These are phyloP conservation scores for Psilocybe sp. DNA, from an alignment of 768 basidiomycete genomes.

Conservation along the genomic window DNA sequence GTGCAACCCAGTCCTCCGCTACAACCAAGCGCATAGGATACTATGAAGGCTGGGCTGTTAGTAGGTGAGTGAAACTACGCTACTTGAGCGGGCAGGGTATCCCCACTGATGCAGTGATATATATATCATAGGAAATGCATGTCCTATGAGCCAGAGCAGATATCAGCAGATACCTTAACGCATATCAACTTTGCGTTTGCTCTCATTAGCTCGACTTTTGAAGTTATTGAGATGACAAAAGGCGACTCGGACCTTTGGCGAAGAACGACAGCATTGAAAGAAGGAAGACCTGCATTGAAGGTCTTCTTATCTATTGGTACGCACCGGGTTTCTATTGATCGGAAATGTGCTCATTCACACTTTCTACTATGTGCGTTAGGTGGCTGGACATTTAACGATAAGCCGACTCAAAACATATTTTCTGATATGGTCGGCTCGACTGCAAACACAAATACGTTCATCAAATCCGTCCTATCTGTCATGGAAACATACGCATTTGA, in stretches of 20 bases:
- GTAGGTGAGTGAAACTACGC: neutral
- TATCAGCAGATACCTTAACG: constrained; percentile 20
- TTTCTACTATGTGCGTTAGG: no score
- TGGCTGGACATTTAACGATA: constrained; percentile 1
- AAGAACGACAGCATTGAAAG: constrained; percentile 22
- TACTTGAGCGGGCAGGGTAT: neutral
- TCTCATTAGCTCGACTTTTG: constrained; percentile 18
- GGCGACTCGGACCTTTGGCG: constrained; percentile 17
- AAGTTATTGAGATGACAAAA: constrained; percentile 19
- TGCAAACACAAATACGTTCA: constrained; percentile 16
- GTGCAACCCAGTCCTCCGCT: constrained; percentile 18
- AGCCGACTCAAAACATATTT: constrained; percentile 21
- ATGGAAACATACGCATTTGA: constrained; percentile 24
- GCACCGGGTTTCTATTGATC: no score
- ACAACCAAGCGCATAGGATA: constrained; percentile 20
- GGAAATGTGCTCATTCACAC: no score
- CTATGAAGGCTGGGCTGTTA: constrained; percentile 15
- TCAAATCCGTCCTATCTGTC: constrained; percentile 12
- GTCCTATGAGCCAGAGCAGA: constrained; percentile 16
- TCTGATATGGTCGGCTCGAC: constrained; percentile 16
- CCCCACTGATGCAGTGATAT: no score
- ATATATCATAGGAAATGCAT: constrained; percentile 7
- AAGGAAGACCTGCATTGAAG: constrained; percentile 18
- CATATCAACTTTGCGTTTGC: constrained; percentile 27
- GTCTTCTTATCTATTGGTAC: constrained; percentile 24